Conservation (phyloP, 805 yeast species). For the Saturnispora saitoi region DNA sequence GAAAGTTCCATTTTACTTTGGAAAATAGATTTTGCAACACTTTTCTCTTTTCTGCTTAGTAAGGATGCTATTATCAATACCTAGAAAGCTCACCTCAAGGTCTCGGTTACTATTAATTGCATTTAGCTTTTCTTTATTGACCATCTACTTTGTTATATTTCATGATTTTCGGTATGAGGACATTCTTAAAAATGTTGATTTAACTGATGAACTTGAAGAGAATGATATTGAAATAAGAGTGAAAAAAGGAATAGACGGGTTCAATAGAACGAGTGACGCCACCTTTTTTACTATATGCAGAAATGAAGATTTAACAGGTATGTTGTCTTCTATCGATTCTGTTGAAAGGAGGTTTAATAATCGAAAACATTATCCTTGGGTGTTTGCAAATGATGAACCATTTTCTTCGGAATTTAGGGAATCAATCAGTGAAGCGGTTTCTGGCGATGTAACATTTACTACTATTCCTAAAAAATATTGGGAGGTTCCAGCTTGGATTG, state of each 20-base stretch:
- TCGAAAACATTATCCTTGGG: conserved; percentile 35
- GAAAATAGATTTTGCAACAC: no score
- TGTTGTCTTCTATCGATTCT: conserved; percentile 30
- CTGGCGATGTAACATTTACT: conserved; percentile 37
- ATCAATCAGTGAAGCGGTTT: conserved; percentile 26
- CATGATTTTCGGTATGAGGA: background rate
- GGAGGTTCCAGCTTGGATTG: conserved; percentile 39
- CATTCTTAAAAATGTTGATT: background rate
- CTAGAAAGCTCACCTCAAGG: background rate
- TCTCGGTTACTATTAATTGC: background rate
- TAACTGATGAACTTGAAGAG: background rate
- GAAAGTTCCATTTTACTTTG: no score
- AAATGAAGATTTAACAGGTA: conserved; percentile 30
- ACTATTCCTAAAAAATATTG: conserved; percentile 38
- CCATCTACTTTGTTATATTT: background rate
- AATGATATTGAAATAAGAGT: conserved; percentile 7
- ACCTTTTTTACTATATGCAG: conserved; percentile 44
- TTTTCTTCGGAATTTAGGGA: conserved; percentile 34
- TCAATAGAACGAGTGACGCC: conserved; percentile 35
- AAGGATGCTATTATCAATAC: no score
- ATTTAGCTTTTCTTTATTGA: background rate
- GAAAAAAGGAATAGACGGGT: background rate
- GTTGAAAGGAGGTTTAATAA: conserved; percentile 33
- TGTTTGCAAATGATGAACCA: conserved; percentile 38
- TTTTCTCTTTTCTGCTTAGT: no score